These are phyloP conservation scores for Russula virescens DNA, from an alignment of 768 basidiomycete species.

Conservation along the genomic window DNA sequence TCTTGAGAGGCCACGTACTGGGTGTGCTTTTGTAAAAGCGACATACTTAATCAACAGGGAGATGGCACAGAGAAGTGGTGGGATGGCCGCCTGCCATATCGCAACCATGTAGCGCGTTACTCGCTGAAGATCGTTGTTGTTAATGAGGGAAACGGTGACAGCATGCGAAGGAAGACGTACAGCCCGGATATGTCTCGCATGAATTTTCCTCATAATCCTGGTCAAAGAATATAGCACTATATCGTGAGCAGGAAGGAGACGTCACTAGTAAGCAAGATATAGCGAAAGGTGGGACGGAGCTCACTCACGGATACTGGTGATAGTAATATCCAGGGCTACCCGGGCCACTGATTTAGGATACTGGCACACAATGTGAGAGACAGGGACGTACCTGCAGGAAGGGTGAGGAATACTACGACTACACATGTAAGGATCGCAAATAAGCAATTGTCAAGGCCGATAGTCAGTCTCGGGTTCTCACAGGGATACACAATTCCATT, in stretches of 20 bases:
- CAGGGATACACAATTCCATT: background rate
- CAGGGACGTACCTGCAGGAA: constrained; percentile 13
- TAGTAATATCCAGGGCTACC: constrained; percentile 8
- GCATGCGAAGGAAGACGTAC: background rate
- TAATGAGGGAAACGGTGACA: background rate
- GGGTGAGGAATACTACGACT: constrained; percentile 9
- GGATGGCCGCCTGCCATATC: constrained; percentile 16
- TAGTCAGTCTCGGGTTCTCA: constrained; percentile 1
- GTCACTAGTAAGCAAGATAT: background rate
- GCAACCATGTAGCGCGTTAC: constrained; percentile 10
- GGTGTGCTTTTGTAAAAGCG: constrained; percentile 1
- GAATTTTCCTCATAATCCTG: background rate
- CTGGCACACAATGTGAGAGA: background rate
- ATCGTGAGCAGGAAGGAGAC: background rate
- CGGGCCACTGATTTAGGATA: background rate
- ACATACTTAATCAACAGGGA: constrained; percentile 12
- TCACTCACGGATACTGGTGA: constrained; percentile 9
- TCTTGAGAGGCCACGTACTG: constrained; percentile 5
- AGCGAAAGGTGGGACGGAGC: background rate
- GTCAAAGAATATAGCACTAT: constrained; percentile 10
- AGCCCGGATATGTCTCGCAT: constrained; percentile 12
- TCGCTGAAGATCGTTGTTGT: background rate
- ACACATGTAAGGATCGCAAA: no score
- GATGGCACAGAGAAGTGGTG: constrained; percentile 6
- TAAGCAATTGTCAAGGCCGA: background rate